Conservation (phyloP, 345 rosid genomes). For the Lenwebbia sp. region DNA sequence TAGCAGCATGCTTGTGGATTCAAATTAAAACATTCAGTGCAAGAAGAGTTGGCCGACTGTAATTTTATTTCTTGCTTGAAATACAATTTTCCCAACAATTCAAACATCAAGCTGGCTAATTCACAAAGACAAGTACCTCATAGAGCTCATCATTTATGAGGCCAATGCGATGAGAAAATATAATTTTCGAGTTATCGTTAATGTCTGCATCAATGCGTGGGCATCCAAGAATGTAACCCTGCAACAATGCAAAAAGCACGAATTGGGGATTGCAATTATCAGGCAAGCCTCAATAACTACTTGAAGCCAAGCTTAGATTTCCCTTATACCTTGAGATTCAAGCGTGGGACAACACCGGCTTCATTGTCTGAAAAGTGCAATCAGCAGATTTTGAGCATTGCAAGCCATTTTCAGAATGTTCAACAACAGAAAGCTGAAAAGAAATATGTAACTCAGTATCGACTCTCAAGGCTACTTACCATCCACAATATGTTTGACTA, state of each 20-base stretch:
- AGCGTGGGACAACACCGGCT: not conserved
- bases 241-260: no score
- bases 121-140: slow-evolving; percentile 3
- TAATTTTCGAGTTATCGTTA: slow-evolving; percentile 14
- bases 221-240: slow-evolving; percentile 22
- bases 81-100: not conserved
- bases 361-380: slow-evolving; percentile 8
- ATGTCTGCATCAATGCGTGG: slow-evolving; percentile 11
- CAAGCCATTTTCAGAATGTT: not conserved
- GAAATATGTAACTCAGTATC: not conserved
- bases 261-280: not conserved
- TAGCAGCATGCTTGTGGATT: not conserved
- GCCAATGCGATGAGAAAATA: slow-evolving; percentile 16
- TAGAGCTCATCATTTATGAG: slow-evolving; percentile 23
- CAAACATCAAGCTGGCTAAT: not conserved
- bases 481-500: slow-evolving; percentile 5
- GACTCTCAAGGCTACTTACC: not conserved
- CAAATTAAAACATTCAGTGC: not conserved
- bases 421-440: not conserved
- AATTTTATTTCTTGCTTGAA: not conserved
- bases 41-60: not conserved
- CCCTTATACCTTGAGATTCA: slow-evolving; percentile 12
- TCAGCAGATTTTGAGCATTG: not conserved
- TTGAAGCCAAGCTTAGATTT: not conserved
- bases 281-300: not conserved